Conservation (phyloP, 176 grass and related monocot species). For the Tillandsia fasciculata region DNA sequence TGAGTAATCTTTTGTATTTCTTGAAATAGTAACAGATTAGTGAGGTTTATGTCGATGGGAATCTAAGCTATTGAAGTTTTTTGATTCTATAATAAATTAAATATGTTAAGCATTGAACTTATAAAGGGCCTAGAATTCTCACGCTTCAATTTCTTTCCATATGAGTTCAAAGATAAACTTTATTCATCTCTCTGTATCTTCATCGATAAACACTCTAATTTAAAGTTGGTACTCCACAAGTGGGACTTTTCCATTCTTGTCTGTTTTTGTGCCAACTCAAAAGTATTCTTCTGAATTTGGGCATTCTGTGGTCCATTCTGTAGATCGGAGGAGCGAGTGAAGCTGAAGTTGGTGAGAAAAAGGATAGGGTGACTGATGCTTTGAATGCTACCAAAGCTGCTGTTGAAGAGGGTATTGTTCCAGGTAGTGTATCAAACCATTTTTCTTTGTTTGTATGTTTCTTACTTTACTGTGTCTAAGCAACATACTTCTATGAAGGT, state of each 20-base stretch:
- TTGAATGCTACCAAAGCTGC: constrained; percentile 56
- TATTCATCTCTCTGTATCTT: no score
- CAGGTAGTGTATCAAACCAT: constrained; percentile 17
- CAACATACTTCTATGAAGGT: constrained; percentile 35
- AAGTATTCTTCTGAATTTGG: not conserved
- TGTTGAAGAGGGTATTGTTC: constrained; percentile 53
- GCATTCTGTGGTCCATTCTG: not conserved
- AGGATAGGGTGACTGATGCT: constrained; percentile 49
- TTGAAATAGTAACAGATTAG: not conserved
- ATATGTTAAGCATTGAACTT: no score
- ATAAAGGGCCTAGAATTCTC: no score
- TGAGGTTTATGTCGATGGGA: not conserved
- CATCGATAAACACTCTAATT: no score
- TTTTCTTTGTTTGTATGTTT: not conserved
- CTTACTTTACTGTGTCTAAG: not conserved
- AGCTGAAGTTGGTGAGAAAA: constrained; percentile 47
- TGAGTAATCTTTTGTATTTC: not conserved
- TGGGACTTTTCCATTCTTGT: no score
- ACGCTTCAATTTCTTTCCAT: no score
- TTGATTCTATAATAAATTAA: no score
- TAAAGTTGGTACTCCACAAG: no score
- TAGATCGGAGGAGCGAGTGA: constrained; percentile 55
- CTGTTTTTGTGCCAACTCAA: not conserved
- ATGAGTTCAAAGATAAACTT: no score
- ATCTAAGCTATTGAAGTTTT: not conserved